Percentiles rank a stretch among this genome's conserved stretches.
Evolutionary conservation across 768 basidiomycete species (phyloP).

Genomic region (Boletus coccyginus): DNA sequence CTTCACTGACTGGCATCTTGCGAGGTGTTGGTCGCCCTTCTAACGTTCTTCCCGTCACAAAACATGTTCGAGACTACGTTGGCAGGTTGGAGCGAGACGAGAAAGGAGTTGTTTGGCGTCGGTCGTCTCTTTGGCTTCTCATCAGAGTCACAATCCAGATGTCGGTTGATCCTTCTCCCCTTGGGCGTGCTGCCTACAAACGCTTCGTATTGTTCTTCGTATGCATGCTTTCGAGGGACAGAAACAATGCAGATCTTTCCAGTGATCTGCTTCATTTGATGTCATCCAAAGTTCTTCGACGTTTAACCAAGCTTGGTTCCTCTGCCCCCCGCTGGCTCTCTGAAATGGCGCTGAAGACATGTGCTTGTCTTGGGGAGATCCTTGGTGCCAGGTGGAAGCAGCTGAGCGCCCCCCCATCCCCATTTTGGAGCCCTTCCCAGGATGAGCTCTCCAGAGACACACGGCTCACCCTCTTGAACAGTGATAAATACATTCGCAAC

Average conservation of each 20-base stretch:
- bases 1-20: too few relatives aligned
- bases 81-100: too few relatives aligned
- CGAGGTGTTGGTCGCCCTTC: not conserved
- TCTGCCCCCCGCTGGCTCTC: not conserved
- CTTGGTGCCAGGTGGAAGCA: not conserved
- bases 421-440: not conserved
- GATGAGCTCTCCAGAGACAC: not conserved
- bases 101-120: too few relatives aligned
- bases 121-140: conserved; percentile 30
- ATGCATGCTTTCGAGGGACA: conserved; percentile 21
- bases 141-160: conserved; percentile 31
- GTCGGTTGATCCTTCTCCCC: conserved; percentile 7
- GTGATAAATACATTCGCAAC: not conserved
- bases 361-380: not conserved
- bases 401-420: not conserved
- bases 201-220: conserved; percentile 44
- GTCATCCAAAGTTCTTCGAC: conserved; percentile 18
- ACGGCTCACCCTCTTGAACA: not conserved
- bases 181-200: conserved; percentile 37
- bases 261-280: conserved; percentile 27
- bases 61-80: conserved; percentile 24
- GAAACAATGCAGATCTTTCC: conserved; percentile 5
- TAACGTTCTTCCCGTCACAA: conserved; percentile 18
- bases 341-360: not conserved
- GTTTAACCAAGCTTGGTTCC: conserved; percentile 12